Base-by-base conservation (phyloP, 176 grass and related monocot genomes). In the Triticum turgidum region DNA sequence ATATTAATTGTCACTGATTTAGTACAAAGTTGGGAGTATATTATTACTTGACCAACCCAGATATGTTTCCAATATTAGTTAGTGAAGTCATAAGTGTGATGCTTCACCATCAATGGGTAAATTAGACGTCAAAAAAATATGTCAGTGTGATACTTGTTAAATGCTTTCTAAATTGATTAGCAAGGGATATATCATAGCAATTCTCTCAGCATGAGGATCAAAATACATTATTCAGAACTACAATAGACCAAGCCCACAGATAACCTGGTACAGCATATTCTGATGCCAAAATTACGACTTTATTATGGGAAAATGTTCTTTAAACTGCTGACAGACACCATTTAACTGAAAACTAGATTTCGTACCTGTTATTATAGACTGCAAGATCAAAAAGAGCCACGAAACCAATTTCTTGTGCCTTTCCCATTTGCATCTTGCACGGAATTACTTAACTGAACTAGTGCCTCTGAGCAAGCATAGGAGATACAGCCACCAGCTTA, bases 401-500 rank as follows among this genome's bases (percentile, higher is more conserved):
- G 5, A 21, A 77, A 85, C 92, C 45, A 93, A 42, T 42, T 42
- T 42, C 9, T 42, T 42, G 9, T 42, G 41, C 41, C 41, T 42
- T 42, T 11, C 9, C 9, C 2, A 42, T 42, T 42, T 10, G 41
- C 41, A 42, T 42, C 41, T 42, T 42, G 9, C 41, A 42, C 41
- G 9, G 41, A 42, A 42, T 42, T 42, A 0, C 41, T 41, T 42
- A 42, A 42, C 41, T 42, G 9, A 42, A 42, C 9, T 42, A 42
- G 73, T 49, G 94, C 67, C 88, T 89, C 76, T 92, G 91, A 1
- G 83, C 70, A 97, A 69, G 61, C 92, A 49, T 87, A 41, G 89
- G 79, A 71, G 85, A 94, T 59, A 97, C 88, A 45, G 92, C 84
- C 77, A 92, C 82, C 34, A 97, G 90, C 80, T 97, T 97, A 18